Conservation (phyloP, 1,284 basidiomycete genomes). For the Apiotrichum veenhuisii region DNA sequence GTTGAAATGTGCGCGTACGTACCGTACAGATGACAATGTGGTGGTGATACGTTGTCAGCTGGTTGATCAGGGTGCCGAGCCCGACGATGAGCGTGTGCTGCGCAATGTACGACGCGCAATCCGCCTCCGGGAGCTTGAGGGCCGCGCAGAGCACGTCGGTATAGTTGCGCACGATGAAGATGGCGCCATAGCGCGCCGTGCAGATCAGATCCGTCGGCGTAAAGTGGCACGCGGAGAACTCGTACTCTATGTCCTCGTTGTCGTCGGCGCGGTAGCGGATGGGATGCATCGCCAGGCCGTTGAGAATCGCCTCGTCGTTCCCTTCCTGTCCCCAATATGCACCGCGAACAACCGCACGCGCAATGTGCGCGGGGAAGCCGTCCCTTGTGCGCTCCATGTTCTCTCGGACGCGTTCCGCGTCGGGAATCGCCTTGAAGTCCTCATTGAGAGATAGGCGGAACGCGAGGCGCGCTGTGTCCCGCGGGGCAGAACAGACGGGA, state of each 20-base stretch:
- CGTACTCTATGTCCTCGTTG: conserved; percentile 9
- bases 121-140: conserved; percentile 1
- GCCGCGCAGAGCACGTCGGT: conserved; percentile 14
- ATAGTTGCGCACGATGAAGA: conserved; percentile 36
- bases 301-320: conserved; percentile 6
- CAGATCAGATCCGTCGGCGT: conserved; percentile 34
- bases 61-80: conserved; percentile 16
- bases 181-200: conserved; percentile 18
- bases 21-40: conserved; percentile 29
- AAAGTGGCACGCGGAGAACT: conserved; percentile 36
- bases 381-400: background rate
- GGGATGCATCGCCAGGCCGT: conserved; percentile 8
- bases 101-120: conserved; percentile 15
- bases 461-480: conserved; percentile 2
- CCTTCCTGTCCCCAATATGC: background rate
- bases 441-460: conserved; percentile 10
- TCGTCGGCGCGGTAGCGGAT: conserved; percentile 2
- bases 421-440: conserved; percentile 17
- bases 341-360: conserved; percentile 4
- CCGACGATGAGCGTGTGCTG: conserved; percentile 23
- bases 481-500: background rate
- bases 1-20: background rate
- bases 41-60: conserved; percentile 30
- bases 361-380: conserved; percentile 10
- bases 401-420: conserved; percentile 4